These are phyloP conservation scores for Sporothrix phasma DNA, from an alignment of 2,329 filamentous ascomycete genomes.

Conservation along the genomic window DNA sequence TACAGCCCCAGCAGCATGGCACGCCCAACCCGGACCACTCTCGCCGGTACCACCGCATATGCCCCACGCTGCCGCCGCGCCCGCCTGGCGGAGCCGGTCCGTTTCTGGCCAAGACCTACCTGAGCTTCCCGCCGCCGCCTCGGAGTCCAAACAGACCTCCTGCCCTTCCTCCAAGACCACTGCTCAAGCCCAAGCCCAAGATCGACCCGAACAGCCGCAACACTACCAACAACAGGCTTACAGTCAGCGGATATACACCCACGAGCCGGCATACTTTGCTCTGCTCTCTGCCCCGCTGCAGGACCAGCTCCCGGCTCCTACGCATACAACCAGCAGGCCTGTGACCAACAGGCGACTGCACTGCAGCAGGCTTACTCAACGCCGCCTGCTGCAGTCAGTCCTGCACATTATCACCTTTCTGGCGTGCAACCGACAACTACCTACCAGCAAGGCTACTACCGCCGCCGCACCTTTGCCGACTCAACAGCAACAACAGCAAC, in stretches of 20 bases:
- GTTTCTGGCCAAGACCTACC: neutral
- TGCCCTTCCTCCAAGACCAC: conserved; percentile 1
- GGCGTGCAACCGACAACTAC: neutral
- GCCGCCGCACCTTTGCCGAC: neutral
- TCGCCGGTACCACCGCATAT: neutral
- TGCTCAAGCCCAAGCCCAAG: neutral
- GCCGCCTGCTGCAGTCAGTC: neutral
- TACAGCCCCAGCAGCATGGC: neutral
- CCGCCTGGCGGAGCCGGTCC: neutral
- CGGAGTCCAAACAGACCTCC: conserved; percentile 13
- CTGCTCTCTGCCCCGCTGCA: neutral
- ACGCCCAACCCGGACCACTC: neutral
- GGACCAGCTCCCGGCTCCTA: neutral
- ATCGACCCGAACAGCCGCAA: neutral
- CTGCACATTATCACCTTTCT: neutral
- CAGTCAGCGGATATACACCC: neutral
- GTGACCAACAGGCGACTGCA: neutral
- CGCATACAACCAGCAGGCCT: neutral
- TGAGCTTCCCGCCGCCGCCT: conserved; percentile 15
- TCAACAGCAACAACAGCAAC: neutral
- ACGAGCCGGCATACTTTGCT: neutral
- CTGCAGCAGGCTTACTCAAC: neutral
- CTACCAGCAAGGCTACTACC: neutral
- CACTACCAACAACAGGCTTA: neutral
- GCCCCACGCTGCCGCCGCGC: conserved; percentile 9